Evolutionary conservation across 2,329 filamentous ascomycete genomes (phyloP), one percentile per base, ranked within the genome.

Genomic region (Colletotrichum sp.): DNA sequence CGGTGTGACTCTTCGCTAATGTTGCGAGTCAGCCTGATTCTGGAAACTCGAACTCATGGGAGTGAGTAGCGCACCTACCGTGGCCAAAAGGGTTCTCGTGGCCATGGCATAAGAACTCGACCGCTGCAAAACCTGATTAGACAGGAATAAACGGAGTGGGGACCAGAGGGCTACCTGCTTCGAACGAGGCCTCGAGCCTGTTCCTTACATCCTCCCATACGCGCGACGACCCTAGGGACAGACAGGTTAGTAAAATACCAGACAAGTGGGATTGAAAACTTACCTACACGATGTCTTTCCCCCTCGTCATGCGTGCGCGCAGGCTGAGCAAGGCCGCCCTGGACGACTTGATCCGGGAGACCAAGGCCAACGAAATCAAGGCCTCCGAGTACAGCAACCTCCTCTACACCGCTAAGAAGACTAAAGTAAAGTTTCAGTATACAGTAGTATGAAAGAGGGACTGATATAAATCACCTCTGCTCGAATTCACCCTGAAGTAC

Each of bases 391-490:
- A 9, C 1, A 8, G 1, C 36, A 1, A 38, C 6, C 36, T 38
- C 5, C 4, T 5, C 1, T 38, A 5, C 4, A 3, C 36, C 36
- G 16, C 5, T 1, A 38, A 38, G 8, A 38, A 3, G 2, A 38
- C 36, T 38, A 38, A 8, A 38, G 15, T 38, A 38, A 38, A 8
- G 7, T 2, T 38, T 38, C 1, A 38, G 36, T 38, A 38, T 18
- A 15, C 0, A 16, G 3, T 3, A 36, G 8, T 15, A 36, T 6
- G 0, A 16, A 16, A 36, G 6, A 15, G 2, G 0, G 34, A 36
- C 6, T 36, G 0, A 15, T 36, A 15, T 36, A 13, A 15, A 36
- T 15, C 0, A 36, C 36, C 36, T 5, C 36, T 18, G 1, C 36
- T 38, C 8, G 8, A 38, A 38, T 38, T 38, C 36, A 2, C 36